Base-by-base conservation (phyloP, 257 asterid genomes). In the Hygrophila difformis region DNA sequence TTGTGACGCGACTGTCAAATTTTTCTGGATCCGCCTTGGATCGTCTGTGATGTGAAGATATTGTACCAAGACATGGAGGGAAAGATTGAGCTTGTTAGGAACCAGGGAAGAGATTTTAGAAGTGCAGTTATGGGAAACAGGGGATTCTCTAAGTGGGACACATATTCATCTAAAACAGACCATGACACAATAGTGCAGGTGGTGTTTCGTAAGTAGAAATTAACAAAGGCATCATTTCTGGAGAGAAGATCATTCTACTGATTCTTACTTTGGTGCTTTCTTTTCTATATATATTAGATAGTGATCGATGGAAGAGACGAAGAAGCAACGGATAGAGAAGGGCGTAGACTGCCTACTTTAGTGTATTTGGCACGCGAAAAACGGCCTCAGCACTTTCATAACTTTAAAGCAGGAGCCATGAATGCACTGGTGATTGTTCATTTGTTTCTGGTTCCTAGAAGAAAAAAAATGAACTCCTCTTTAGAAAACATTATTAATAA, bases 351-450 rank as follows among this genome's bases (percentile, higher is more conserved):
- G 56, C 97, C 97, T 41, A 69, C 74, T 8, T 52, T 87, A 50
- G 93, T 87, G 12, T 87, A 87, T 61, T 44, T 87, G 76, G 91
- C 95, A 37, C 71, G 97, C 29, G 95, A 87, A 73, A 87, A 87
- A 39, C 65, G 84, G 11, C 93, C 93, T 19, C 70, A 53, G 18
- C 81, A 87, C 73, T 76, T 71, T 57, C 97, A 87, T 61, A 78
- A 83, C 71, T 87, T 73, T 76, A 87, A 87, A 76, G 97, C 97
- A 8, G 97, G 93, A 63, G 91, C 97, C 11, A 74, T 87, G 95
- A 87, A 87, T 62, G 92, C 93, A 18, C 55, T 87, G 85, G 97
- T 83, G 46, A 63, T 73, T 49, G 18, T 4, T 15, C n/a, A 26
- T 49, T 5, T 42, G 15, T 8, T 50, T n/a, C 18, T 9, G 6